These are phyloP conservation scores for Insectozyma bohioensis DNA, from an alignment of 1,139 yeast species.

Conservation along the genomic window DNA sequence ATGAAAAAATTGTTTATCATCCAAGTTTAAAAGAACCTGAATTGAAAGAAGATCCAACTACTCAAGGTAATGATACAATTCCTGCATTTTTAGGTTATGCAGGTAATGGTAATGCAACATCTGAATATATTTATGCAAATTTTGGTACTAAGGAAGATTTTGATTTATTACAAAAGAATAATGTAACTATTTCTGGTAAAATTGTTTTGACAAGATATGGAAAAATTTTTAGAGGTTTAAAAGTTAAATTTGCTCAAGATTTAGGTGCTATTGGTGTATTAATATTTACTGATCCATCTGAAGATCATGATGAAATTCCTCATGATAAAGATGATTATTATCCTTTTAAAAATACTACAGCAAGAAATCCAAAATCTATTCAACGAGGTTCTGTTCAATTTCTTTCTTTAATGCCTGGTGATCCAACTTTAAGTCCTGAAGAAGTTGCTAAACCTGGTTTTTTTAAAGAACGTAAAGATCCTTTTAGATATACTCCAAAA, in stretches of 20 bases:
- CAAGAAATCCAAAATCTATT: conserved; percentile 52
- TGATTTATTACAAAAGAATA: conserved; percentile 28
- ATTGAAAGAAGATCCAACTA: conserved; percentile 67
- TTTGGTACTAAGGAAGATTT: conserved; percentile 43
- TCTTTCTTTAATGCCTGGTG: conserved; percentile 78
- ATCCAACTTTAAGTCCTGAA: conserved; percentile 52
- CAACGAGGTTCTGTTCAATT: conserved; percentile 86
- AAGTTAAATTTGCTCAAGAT: conserved; percentile 51
- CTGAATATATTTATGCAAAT: conserved; percentile 43
- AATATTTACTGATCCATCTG: conserved; percentile 46
- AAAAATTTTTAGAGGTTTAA: conserved; percentile 42
- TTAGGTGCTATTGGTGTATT: conserved; percentile 46
- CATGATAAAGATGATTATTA: conserved; percentile 37
- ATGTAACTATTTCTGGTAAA: conserved; percentile 41
- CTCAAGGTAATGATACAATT: conserved; percentile 44
- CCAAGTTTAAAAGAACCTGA: conserved; percentile 75
- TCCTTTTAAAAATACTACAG: conserved; percentile 48
- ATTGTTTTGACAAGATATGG: conserved; percentile 46
- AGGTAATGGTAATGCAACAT: conserved; percentile 50
- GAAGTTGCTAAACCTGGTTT: conserved; percentile 29
- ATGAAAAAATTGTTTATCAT: conserved; percentile 43
- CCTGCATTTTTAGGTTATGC: conserved; percentile 50
- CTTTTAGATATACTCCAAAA: conserved; percentile 38
- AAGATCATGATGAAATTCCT: conserved; percentile 42
- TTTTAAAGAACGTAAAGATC: conserved; percentile 59